A percentile compares a stretch with the other conserved stretches of the same genome.
These are phyloP conservation scores for Colletotrichum eremochloae DNA, from an alignment of 2,329 filamentous ascomycete species.

Conservation along the genomic window DNA sequence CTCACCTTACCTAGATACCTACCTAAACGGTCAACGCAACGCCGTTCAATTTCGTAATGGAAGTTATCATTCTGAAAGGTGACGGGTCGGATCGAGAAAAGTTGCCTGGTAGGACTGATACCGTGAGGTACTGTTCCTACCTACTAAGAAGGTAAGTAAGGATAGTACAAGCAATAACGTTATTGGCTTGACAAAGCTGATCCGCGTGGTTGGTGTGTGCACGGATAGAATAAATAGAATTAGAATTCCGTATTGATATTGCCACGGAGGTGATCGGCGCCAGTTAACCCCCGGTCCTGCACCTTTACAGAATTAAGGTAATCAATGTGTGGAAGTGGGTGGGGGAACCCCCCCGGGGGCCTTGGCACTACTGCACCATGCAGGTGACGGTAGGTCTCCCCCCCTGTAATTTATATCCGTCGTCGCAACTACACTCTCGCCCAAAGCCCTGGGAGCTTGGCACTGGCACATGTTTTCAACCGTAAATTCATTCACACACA, in stretches of 20 bases:
- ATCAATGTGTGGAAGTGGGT: neutral
- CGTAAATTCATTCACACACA: too few relatives aligned
- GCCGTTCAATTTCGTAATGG: neutral
- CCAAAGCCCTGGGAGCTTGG: conserved; percentile 7
- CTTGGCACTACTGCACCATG: conserved; percentile 36
- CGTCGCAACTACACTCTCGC: neutral
- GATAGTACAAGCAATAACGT: too few relatives aligned
- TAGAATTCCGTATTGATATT: neutral
- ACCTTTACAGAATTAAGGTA: neutral
- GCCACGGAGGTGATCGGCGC: conserved; percentile 21
- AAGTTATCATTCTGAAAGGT: neutral
- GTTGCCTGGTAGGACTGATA: neutral
- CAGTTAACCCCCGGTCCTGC: neutral
- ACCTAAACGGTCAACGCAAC: neutral
- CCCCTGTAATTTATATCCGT: conserved; percentile 25
- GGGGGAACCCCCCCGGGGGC: conserved; percentile 4
- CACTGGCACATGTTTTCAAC: neutral
- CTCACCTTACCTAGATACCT: neutral
- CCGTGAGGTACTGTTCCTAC: too few relatives aligned
- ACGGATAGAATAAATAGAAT: conserved; percentile 27
- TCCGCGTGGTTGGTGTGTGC: conserved; percentile 8
- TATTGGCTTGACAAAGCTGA: neutral
- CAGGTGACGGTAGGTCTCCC: conserved; percentile 13
- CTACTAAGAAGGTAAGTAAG: too few relatives aligned
- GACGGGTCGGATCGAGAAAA: conserved; percentile 1